Conservation (phyloP, 192 early-diverging fungal species). For the Obelidium mucronatum region DNA sequence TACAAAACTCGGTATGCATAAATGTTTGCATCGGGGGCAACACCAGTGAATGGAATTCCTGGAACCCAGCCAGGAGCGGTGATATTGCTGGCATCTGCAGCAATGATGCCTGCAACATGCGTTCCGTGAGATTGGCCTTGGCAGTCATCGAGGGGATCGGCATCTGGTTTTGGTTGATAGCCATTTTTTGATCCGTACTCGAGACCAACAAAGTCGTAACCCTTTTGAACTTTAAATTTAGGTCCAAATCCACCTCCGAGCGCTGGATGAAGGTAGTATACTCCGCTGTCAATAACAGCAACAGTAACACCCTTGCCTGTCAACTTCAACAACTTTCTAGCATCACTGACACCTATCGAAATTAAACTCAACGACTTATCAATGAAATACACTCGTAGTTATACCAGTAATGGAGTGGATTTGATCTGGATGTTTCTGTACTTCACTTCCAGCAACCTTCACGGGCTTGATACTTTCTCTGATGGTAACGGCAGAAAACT, state of each 20-base stretch:
- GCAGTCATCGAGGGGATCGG: constrained; percentile 57
- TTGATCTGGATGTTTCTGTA: background rate
- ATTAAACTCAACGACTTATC: too few relatives aligned
- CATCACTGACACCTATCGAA: constrained; percentile 42
- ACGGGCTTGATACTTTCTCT: background rate
- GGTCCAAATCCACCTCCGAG: constrained; percentile 54
- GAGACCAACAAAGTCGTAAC: constrained; percentile 56
- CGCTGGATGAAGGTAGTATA: constrained; percentile 62
- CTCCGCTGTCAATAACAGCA: constrained; percentile 59
- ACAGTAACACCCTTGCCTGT: constrained; percentile 60
- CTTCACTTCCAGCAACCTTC: background rate
- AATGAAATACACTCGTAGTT: too few relatives aligned
- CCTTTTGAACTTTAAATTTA: constrained; percentile 44
- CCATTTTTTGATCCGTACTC: constrained; percentile 35
- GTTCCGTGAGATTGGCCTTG: constrained; percentile 53
- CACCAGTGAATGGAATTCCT: constrained; percentile 58
- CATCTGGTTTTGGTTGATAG: background rate
- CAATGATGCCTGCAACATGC: constrained; percentile 59
- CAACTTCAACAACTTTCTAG: constrained; percentile 30
- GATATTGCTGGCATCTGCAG: constrained; percentile 40
- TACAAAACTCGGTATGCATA: constrained; percentile 76
- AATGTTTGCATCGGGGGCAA: constrained; percentile 82
- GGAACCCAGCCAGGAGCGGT: background rate
- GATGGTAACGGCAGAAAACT: background rate
- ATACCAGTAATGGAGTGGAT: background rate